Conservation (phyloP, 2,329 filamentous ascomycete species). For the Byssochlamys sp. region DNA sequence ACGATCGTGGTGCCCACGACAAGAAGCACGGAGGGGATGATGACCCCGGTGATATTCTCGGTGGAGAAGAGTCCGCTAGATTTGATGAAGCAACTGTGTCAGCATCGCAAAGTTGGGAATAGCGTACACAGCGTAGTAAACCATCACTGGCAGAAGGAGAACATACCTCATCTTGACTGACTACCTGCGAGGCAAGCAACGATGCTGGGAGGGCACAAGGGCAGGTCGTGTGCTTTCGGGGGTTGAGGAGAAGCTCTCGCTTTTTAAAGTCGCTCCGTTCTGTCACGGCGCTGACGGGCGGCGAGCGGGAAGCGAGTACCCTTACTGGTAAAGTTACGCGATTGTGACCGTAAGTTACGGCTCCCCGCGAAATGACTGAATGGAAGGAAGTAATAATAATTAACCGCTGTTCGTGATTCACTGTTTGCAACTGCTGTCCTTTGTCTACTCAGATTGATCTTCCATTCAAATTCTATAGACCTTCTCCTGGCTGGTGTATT, state of each 20-base stretch:
- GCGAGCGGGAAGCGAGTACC: neutral
- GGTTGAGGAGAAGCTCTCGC: neutral
- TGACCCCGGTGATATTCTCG: conserved; percentile 66
- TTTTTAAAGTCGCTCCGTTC: neutral
- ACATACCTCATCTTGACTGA: conserved; percentile 9
- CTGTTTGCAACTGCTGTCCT: neutral
- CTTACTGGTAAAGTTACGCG: neutral
- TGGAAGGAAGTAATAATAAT: no score
- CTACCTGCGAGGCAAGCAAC: neutral
- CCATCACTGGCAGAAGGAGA: neutral
- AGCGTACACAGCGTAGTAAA: neutral
- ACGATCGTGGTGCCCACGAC: conserved; percentile 66
- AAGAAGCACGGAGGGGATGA: conserved; percentile 71
- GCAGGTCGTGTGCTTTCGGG: neutral
- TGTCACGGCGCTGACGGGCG: neutral
- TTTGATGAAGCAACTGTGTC: neutral
- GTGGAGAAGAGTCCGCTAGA: conserved; percentile 17
- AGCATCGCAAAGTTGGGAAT: neutral
- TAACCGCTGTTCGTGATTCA: no score
- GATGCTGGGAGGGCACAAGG: neutral
- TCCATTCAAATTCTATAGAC: neutral
- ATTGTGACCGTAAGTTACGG: neutral
- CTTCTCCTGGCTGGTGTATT: neutral
- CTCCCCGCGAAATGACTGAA: neutral
- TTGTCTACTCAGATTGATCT: neutral